Evolutionary conservation across 352 stramenopile genomes (phyloP).

Genomic region (Pythium periplocum): DNA sequence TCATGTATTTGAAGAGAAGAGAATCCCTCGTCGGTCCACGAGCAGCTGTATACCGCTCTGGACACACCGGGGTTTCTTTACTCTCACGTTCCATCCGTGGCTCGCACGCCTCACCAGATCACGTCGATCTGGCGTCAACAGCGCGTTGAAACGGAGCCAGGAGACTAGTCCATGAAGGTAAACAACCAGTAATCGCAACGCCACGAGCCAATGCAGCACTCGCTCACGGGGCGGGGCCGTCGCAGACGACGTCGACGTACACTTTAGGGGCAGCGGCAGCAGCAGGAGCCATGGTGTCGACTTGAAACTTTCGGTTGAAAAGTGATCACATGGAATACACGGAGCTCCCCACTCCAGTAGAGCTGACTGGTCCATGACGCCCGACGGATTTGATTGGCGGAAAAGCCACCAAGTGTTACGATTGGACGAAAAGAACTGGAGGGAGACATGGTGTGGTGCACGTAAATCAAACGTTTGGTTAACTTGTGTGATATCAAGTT

Average conservation of each 20-base stretch:
- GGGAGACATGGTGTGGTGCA: slow-evolving; percentile 8
- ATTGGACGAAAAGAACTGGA: no score
- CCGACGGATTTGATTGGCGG: slow-evolving; percentile 6
- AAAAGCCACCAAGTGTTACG: not conserved
- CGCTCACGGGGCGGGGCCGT: slow-evolving; percentile 5
- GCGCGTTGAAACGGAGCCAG: slow-evolving; percentile 9
- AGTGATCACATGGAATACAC: slow-evolving; percentile 25
- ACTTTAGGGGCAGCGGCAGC: slow-evolving; percentile 62
- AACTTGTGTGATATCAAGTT: no score
- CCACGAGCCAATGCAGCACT: not conserved
- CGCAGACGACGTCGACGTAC: slow-evolving; percentile 37
- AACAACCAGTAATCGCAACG: not conserved
- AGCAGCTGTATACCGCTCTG: no score
- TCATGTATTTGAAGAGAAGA: slow-evolving; percentile 89
- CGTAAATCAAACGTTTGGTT: slow-evolving; percentile 17
- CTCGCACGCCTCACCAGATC: not conserved
- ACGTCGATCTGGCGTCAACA: not conserved
- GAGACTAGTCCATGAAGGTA: slow-evolving; percentile 23
- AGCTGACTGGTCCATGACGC: no score
- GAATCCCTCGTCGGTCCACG: slow-evolving; percentile 7
- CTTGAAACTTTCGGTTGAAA: slow-evolving; percentile 86
- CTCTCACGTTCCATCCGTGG: slow-evolving; percentile 80
- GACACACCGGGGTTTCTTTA: slow-evolving; percentile 40
- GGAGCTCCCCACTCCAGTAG: not conserved
- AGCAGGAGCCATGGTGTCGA: slow-evolving; percentile 69